A percentile compares a stretch with the other conserved stretches of the same genome.
Evolutionary conservation across 441 rosid genomes (phyloP).

Genomic region (Capsella rubella): DNA sequence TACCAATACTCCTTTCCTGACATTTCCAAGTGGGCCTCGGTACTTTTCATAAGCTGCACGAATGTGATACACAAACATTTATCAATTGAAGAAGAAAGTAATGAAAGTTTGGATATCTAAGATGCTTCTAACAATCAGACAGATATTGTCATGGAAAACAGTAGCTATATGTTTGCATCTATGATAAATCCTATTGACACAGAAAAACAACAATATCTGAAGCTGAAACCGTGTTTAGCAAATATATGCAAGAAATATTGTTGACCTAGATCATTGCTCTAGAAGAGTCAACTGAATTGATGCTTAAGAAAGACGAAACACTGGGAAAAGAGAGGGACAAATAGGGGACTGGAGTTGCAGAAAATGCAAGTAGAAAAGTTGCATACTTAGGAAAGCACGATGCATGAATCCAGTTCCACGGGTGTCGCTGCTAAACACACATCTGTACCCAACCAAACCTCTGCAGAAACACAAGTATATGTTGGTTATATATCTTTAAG

Average conservation of each 20-base stretch:
- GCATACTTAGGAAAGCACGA: conserved; percentile 91
- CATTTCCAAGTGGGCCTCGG: conserved; percentile 92
- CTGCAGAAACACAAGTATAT: conserved; percentile 46
- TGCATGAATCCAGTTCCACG: conserved; percentile 99
- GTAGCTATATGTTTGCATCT: conserved; percentile 6
- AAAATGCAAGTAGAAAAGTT: conserved; percentile 30
- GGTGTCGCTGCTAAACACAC: conserved; percentile 96
- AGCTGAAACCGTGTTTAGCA: conserved; percentile 9
- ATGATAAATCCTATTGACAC: background rate
- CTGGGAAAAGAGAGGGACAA: background rate
- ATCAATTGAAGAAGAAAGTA: conserved; percentile 14
- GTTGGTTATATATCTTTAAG: conserved; percentile 19
- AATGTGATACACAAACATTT: conserved; percentile 2
- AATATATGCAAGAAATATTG: conserved; percentile 12
- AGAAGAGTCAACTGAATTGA: background rate
- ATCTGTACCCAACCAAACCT: conserved; percentile 97
- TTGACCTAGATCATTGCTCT: background rate
- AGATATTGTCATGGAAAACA: background rate
- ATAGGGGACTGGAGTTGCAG: background rate
- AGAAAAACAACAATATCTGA: conserved; percentile 7
- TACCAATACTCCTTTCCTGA: conserved; percentile 99
- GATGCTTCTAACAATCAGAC: conserved; percentile 15
- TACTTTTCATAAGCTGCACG: conserved; percentile 79
- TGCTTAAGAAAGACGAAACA: conserved; percentile 4
- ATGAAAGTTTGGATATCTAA: background rate